Evolutionary conservation across 2,329 filamentous ascomycete species (phyloP).

Genomic region (Lecanosticta acicola): DNA sequence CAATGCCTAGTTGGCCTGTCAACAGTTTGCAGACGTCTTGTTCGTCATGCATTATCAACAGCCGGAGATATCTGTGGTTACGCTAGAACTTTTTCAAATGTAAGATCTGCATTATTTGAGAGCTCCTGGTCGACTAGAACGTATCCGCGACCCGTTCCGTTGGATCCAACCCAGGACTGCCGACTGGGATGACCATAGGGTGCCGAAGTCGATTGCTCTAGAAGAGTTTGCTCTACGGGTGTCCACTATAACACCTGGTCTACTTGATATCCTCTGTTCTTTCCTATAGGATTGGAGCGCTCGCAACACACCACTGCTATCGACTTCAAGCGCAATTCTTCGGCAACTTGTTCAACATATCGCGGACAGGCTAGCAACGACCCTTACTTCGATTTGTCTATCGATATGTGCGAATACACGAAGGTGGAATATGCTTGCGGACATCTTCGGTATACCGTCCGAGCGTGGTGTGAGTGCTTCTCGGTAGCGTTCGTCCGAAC

Average conservation of each 20-base stretch:
- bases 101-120: conserved; percentile 15
- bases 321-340: neutral
- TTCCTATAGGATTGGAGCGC: neutral
- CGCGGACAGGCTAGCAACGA: too few species aligned
- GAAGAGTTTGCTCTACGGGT: conserved; percentile 14
- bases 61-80: neutral
- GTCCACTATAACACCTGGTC: neutral
- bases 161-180: conserved; percentile 8
- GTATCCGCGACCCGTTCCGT: conserved; percentile 7
- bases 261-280: neutral
- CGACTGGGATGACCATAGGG: conserved; percentile 16
- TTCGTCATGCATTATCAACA: neutral
- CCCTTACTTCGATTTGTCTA: neutral
- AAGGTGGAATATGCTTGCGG: conserved; percentile 54
- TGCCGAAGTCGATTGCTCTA: conserved; percentile 15
- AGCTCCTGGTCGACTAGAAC: conserved; percentile 4
- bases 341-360: neutral
- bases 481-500: neutral
- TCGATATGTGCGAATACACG: conserved; percentile 54
- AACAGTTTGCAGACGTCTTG: neutral
- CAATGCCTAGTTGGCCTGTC: conserved; percentile 10
- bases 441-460: conserved; percentile 51
- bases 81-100: conserved; percentile 1
- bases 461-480: conserved; percentile 48
- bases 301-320: neutral